A percentile compares a stretch with the other conserved stretches of the same genome.
Evolutionary conservation across 805 yeast species (phyloP).

Genomic region (Pichia cephalocereana): DNA sequence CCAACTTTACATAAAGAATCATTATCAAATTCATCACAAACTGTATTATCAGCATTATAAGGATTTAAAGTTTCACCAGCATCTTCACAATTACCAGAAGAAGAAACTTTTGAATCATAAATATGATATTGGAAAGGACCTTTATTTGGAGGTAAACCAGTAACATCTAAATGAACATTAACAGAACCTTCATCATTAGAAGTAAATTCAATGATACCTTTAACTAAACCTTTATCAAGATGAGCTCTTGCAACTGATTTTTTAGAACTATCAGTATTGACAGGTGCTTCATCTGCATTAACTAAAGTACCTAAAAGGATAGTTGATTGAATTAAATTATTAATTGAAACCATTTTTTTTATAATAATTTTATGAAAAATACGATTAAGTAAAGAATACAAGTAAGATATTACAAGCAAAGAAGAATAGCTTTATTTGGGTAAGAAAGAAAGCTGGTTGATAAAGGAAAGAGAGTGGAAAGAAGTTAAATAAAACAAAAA

Average conservation of each 20-base stretch:
- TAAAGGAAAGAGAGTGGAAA: too few species aligned
- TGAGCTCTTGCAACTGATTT: conserved; percentile 49
- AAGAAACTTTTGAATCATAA: conserved; percentile 49
- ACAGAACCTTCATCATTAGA: conserved; percentile 44
- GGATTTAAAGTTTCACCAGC: conserved; percentile 60
- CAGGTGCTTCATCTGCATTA: conserved; percentile 35
- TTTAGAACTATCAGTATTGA: conserved; percentile 38
- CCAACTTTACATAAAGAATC: conserved; percentile 62
- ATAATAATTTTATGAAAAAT: neutral
- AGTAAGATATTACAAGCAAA: too few species aligned
- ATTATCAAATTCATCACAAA: conserved; percentile 39
- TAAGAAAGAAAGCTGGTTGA: too few species aligned
- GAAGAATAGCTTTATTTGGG: too few species aligned
- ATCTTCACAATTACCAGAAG: conserved; percentile 41
- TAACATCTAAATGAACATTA: conserved; percentile 59
- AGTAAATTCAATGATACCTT: conserved; percentile 51
- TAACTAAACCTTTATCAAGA: conserved; percentile 35
- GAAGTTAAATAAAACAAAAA: too few species aligned
- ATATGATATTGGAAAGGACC: conserved; percentile 68
- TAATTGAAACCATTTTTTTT: conserved; percentile 14
- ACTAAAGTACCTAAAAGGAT: conserved; percentile 35
- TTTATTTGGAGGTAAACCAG: conserved; percentile 56
- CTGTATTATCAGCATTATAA: conserved; percentile 39
- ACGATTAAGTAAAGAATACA: neutral
- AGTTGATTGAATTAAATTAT: neutral